A percentile compares a stretch with the other conserved stretches of the same genome.
Conservation (phyloP, 768 basidiomycete species). For the Gelatoporia subvermispora region DNA sequence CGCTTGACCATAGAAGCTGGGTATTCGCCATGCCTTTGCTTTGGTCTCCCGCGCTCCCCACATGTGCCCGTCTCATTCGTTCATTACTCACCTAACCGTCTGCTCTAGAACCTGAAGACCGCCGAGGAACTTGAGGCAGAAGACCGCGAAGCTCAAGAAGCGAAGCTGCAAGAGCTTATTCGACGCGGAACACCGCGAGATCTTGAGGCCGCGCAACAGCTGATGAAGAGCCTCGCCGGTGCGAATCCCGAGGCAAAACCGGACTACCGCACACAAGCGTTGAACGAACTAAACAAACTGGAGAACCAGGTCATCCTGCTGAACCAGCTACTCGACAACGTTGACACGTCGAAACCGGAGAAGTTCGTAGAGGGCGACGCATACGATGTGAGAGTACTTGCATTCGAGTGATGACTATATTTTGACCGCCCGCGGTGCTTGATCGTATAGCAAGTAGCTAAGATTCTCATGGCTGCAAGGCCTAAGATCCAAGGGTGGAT, state of each 20-base stretch:
- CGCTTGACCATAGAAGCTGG: no score
- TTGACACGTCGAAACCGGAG: conserved; percentile 67
- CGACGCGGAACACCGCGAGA: conserved; percentile 94
- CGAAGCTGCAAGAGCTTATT: conserved; percentile 98
- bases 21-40: no score
- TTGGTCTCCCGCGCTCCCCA: no score
- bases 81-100: no score
- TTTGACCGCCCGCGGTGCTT: not conserved
- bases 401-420: no score
- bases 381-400: conserved; percentile 69
- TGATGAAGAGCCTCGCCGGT: conserved; percentile 94
- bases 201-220: conserved; percentile 90
- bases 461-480: conserved; percentile 72
- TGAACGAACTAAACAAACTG: conserved; percentile 88
- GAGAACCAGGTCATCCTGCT: conserved; percentile 94
- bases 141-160: conserved; percentile 90
- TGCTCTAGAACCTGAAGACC: conserved; percentile 75
- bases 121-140: conserved; percentile 96
- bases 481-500: conserved; percentile 99
- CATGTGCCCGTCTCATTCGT: no score
- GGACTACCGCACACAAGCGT: conserved; percentile 86
- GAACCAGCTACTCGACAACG: conserved; percentile 96
- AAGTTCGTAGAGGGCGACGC: conserved; percentile 84
- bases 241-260: conserved; percentile 94
- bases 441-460: conserved; percentile 78